These are phyloP conservation scores for Coprinopsis strossmayeri DNA, from an alignment of 768 basidiomycete species.

Conservation along the genomic window DNA sequence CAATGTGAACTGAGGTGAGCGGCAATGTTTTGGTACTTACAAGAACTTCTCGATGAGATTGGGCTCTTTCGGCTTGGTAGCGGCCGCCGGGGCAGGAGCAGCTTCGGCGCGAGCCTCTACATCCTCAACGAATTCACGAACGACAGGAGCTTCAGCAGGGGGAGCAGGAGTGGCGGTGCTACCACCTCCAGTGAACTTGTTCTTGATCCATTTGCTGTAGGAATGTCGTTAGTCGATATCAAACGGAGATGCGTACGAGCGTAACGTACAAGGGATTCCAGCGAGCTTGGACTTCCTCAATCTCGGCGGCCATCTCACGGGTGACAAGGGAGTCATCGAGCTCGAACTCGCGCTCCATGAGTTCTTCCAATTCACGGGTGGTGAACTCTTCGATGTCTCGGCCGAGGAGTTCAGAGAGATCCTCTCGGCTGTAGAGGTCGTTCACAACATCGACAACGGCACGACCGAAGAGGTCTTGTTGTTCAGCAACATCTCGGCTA, in stretches of 20 bases:
- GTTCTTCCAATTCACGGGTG: conserved; percentile 3
- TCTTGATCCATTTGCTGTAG: neutral
- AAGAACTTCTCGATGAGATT: neutral
- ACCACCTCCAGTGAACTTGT: neutral
- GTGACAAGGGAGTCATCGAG: conserved; percentile 5
- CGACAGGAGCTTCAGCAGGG: too few species aligned
- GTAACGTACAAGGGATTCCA: neutral
- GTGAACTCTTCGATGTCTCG: conserved; percentile 8
- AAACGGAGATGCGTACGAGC: neutral
- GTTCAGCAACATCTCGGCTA: conserved; percentile 6
- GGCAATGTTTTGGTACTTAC: neutral
- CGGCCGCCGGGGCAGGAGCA: neutral
- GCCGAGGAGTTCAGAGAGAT: conserved; percentile 4
- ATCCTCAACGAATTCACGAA: neutral
- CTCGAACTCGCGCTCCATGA: conserved; percentile 8
- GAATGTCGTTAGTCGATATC: neutral
- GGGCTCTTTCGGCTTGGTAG: neutral
- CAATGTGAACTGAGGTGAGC: neutral
- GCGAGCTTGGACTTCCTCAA: neutral
- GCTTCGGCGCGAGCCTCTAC: neutral
- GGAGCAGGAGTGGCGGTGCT: neutral
- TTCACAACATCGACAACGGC: conserved; percentile 7
- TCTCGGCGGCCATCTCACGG: neutral
- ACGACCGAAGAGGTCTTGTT: conserved; percentile 8
- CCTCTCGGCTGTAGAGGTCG: conserved; percentile 9